Conservation (phyloP, 805 yeast genomes). For the Yamadazyma takamatsuzukensis region DNA sequence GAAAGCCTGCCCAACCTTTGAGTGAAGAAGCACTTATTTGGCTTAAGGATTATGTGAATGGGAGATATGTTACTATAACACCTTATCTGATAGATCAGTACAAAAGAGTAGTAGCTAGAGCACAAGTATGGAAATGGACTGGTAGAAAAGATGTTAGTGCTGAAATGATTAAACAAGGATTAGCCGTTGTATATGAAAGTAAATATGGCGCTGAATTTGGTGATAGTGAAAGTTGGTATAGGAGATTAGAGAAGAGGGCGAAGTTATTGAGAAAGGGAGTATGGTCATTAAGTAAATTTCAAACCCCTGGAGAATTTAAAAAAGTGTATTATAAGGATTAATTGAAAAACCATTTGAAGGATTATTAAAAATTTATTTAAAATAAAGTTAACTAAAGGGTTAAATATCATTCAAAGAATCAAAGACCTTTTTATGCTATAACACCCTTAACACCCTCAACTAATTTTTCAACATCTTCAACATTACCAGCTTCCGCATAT, state of each 20-base stretch:
- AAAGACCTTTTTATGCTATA: too few species aligned
- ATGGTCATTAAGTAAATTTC: slow-evolving; percentile 55
- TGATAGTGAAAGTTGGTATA: slow-evolving; percentile 60
- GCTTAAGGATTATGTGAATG: slow-evolving; percentile 64
- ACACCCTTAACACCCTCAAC: slow-evolving; percentile 16
- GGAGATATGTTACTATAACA: slow-evolving; percentile 65
- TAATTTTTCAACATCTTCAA: slow-evolving; percentile 27
- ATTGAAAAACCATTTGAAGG: too few species aligned
- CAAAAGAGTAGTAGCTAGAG: slow-evolving; percentile 80
- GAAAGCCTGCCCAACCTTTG: slow-evolving; percentile 85
- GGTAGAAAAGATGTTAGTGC: slow-evolving; percentile 79
- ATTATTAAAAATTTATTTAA: too few species aligned
- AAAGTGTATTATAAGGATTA: slow-evolving; percentile 27
- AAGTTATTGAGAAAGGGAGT: slow-evolving; percentile 57
- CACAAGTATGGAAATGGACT: slow-evolving; percentile 50
- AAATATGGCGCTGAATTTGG: slow-evolving; percentile 82
- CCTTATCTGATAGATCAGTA: slow-evolving; percentile 87
- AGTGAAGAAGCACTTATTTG: slow-evolving; percentile 81
- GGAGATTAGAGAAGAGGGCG: slow-evolving; percentile 58
- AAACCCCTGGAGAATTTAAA: slow-evolving; percentile 81
- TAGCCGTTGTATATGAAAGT: slow-evolving; percentile 87
- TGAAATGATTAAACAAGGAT: slow-evolving; percentile 80
- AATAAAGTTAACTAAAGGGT: too few species aligned
- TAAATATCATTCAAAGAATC: too few species aligned
- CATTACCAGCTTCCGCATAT: slow-evolving; percentile 77